Evolutionary conservation across 441 rosid genomes (phyloP), one percentile per base, ranked within the genome.

Genomic region (Euphorbia celastroides): DNA sequence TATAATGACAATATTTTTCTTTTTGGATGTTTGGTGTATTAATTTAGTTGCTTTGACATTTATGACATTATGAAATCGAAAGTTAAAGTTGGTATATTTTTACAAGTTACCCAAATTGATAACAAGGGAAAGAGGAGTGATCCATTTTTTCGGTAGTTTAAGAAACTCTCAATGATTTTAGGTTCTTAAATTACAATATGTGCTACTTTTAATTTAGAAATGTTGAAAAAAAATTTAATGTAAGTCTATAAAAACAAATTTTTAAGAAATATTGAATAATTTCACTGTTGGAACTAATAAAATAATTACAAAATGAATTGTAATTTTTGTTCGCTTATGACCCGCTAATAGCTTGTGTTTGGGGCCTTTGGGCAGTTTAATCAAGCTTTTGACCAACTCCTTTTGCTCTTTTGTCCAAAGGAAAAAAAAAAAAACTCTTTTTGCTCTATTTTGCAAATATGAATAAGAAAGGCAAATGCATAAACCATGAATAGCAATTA

Each of bases 151-250:
- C 28, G 75, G 75, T 72, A 71, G 60, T 77, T 34, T 68, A 75
- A 81, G 77, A 27, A 80, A 81, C 85, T 90, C 91, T 93, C 97
- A 77, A 90, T 79, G 89, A 56, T 11, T 20, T 23, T 64, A 55
- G 41, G 34, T 65, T 60, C 63, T 67, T 65, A 51, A 73, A 66
- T 28, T 51, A 17, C 5, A 60, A 36, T 22, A 0, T 5, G n/a
- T 22, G 62, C 30, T 26, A 13, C 41, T 51, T 52, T 25, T 22
- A 50, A 30, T 57, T 34, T 60, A 17, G 19, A n/a, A 7, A 30
- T 28, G 1, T 17, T 31, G n/a, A n/a, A n/a, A n/a, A n/a, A n/a
- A n/a, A n/a, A n/a, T n/a, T n/a, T n/a, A n/a, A n/a, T n/a, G n/a
- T n/a, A n/a, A n/a, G n/a, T n/a, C n/a, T n/a, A n/a, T n/a, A n/a